A percentile compares a stretch with the other conserved stretches of the same genome.
phyloP scores from a whole-genome alignment of 2,329 filamentous ascomycete species.

The Chrysoporthe austroafricana region DNA sequence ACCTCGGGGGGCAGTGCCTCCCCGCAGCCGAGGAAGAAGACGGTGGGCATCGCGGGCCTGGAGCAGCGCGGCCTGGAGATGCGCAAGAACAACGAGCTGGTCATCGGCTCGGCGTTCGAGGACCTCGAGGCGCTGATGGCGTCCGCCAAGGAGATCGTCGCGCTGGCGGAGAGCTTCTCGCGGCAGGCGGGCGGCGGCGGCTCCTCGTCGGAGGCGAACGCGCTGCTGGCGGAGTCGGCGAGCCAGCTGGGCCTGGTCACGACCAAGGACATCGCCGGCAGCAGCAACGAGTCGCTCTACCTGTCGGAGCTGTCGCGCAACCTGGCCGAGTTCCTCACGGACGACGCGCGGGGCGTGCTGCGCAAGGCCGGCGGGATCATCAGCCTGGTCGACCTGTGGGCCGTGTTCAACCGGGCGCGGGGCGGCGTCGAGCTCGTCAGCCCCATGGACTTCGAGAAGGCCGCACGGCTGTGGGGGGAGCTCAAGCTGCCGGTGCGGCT shows the following conservation, averaged over 20 bases:
- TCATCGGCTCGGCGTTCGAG: constrained; percentile 93
- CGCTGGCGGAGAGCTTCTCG: constrained; percentile 86
- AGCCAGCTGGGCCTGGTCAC: constrained; percentile 87
- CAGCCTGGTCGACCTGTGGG: constrained; percentile 88
- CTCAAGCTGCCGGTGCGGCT: constrained; percentile 84
- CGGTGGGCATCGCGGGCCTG: constrained; percentile 88
- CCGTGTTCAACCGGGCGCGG: constrained; percentile 89
- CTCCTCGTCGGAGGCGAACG: constrained; percentile 71
- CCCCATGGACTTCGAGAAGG: constrained; percentile 88
- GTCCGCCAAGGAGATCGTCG: constrained; percentile 93
- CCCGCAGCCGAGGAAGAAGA: constrained; percentile 47
- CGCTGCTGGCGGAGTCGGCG: constrained; percentile 78
- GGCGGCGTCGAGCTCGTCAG: constrained; percentile 94
- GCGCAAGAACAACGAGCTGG: constrained; percentile 88
- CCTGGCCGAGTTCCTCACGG: constrained; percentile 85
- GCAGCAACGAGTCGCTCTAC: constrained; percentile 82
- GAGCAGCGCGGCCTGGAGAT: constrained; percentile 84
- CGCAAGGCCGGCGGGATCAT: constrained; percentile 85
- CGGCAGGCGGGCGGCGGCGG: constrained; percentile 65
- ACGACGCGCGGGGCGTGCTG: constrained; percentile 79
- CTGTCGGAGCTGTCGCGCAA: constrained; percentile 85
- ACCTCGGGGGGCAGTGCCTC: constrained; percentile 36
- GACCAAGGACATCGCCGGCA: constrained; percentile 89
- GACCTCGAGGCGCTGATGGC: constrained; percentile 97
- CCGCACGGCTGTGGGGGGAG: constrained; percentile 84